Conservation (phyloP, 1,139 yeast genomes). For the Yamadazyma buinensis region DNA sequence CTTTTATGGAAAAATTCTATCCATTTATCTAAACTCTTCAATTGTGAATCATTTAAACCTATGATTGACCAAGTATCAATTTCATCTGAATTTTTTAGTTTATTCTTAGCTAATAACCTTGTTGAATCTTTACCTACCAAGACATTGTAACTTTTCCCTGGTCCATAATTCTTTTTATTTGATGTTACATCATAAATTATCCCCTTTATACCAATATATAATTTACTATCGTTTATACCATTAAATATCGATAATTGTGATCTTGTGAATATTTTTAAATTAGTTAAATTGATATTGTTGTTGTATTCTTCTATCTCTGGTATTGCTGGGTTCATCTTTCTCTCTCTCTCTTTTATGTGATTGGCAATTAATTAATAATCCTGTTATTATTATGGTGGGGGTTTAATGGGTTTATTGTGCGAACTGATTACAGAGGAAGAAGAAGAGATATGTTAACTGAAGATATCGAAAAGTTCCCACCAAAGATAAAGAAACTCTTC, state of each 20-base stretch:
- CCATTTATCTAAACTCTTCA: conserved; percentile 55
- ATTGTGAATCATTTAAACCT: conserved; percentile 48
- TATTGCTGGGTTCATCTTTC: not conserved
- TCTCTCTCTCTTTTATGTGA: no score
- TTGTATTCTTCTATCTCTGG: conserved; percentile 22
- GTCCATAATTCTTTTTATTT: conserved; percentile 67
- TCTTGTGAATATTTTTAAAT: conserved; percentile 34
- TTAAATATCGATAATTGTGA: conserved; percentile 31
- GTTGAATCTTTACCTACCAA: conserved; percentile 79
- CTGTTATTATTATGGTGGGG: no score
- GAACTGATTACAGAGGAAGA: no score
- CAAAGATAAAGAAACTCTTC: conserved; percentile 61
- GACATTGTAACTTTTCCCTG: conserved; percentile 67
- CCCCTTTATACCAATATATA: conserved; percentile 75
- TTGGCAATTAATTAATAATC: no score
- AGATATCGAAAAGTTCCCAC: conserved; percentile 52
- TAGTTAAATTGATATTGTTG: conserved; percentile 17
- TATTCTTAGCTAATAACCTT: conserved; percentile 54
- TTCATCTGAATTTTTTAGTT: conserved; percentile 25
- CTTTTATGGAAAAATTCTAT: conserved; percentile 50
- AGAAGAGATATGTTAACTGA: conserved; percentile 11
- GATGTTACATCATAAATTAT: conserved; percentile 71
- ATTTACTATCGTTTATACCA: conserved; percentile 29
- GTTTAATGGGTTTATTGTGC: no score
- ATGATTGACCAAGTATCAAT: conserved; percentile 44